These are phyloP conservation scores for Pyrus hybrid DNA, from an alignment of 331 rosid species.

Conservation along the genomic window DNA sequence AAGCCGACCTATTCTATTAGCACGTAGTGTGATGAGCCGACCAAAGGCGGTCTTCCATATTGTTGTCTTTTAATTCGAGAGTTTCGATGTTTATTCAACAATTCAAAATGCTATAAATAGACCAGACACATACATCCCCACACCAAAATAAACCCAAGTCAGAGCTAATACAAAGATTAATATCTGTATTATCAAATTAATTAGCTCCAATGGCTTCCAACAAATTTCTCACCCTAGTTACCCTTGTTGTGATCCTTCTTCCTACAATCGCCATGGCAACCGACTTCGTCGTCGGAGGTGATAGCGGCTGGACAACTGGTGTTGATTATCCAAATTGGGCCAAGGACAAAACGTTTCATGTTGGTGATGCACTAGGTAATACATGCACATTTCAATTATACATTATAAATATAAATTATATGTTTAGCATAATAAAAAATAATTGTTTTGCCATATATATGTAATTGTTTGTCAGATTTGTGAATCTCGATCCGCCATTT, in stretches of 20 bases:
- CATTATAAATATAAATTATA: no score
- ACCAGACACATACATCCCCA: not conserved
- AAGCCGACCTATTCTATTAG: not conserved
- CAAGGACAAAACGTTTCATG: slow-evolving; percentile 32
- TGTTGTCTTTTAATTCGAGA: not conserved
- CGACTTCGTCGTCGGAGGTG: slow-evolving; percentile 43
- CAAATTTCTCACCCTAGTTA: slow-evolving; percentile 8
- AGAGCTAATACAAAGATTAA: not conserved
- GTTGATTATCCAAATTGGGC: slow-evolving; percentile 42
- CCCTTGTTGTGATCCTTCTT: slow-evolving; percentile 27
- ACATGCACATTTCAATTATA: not conserved
- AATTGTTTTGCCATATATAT: no score
- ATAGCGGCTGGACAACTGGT: slow-evolving; percentile 32
- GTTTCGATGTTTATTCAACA: not conserved
- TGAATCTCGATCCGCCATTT: no score
- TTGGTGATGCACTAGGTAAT: slow-evolving; percentile 55
- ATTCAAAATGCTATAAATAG: not conserved
- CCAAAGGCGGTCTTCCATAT: slow-evolving; percentile 1
- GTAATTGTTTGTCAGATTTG: no score
- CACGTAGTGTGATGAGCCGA: not conserved
- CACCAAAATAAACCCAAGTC: not conserved
- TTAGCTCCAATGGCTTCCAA: not conserved
- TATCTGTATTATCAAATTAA: not conserved
- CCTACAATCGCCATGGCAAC: slow-evolving; percentile 36
- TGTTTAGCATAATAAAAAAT: no score